These are phyloP conservation scores for Ceratocystis huliohia DNA, from an alignment of 2,329 filamentous ascomycete species.

Conservation along the genomic window DNA sequence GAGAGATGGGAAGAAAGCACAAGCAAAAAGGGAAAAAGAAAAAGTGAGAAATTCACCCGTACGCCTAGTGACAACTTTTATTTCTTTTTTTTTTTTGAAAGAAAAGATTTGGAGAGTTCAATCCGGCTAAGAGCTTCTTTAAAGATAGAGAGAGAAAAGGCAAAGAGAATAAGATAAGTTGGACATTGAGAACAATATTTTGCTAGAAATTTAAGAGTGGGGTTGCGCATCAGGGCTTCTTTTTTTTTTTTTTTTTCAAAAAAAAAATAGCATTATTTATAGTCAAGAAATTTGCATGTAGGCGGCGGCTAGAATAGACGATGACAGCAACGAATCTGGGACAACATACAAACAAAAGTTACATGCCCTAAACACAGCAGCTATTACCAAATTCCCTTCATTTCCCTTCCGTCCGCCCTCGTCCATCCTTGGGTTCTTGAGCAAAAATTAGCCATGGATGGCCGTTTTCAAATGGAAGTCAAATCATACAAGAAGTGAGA, in stretches of 20 bases:
- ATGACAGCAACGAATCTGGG: background rate
- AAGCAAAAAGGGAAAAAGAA: constrained; percentile 6
- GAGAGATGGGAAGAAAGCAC: background rate
- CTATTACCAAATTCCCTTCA: background rate
- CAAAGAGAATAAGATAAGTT: constrained; percentile 9
- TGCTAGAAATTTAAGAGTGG: constrained; percentile 21
- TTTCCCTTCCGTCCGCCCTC: too few relatives aligned
- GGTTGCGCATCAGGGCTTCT: constrained; percentile 20
- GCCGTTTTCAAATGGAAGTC: too few relatives aligned
- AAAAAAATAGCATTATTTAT: background rate
- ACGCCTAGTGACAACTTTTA: constrained; percentile 16
- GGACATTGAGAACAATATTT: constrained; percentile 4
- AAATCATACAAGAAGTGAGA: too few relatives aligned
- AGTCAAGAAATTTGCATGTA: background rate
- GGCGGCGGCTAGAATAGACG: background rate
- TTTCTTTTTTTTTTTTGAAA: constrained; percentile 15
- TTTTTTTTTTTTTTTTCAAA: constrained; percentile 12
- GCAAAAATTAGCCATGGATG: too few relatives aligned
- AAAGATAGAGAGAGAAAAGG: background rate
- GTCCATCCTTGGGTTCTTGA: too few relatives aligned
- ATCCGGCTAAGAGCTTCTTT: background rate
- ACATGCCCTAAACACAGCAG: background rate
- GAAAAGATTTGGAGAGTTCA: constrained; percentile 12
- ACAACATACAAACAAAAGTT: background rate
- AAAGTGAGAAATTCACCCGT: constrained; percentile 13